Base-by-base conservation (phyloP, 1,284 basidiomycete genomes). In the Psilocybe mexicana region DNA sequence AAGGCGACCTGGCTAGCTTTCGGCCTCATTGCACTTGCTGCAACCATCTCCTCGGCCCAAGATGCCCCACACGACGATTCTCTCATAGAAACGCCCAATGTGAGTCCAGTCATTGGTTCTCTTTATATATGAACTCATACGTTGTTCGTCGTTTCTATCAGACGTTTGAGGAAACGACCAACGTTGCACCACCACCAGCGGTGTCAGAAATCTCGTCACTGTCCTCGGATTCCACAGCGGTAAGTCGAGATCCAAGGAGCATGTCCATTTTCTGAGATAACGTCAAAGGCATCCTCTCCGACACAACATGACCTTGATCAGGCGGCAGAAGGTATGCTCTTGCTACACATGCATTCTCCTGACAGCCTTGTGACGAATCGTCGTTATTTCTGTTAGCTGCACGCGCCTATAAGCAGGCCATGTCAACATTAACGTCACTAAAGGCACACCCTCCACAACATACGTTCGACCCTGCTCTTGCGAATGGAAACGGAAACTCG, bases 331-430 rank as follows among this genome's bases (percentile, higher is more conserved):
- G 82, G 82, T 84, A 53, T 49, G 67, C n/a, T 25, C 51, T 33
- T 59, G 23, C 57, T 52, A 23, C 25, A 24, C 40, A 43, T 43
- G 24, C 35, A 23, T 18, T 25, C 24, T 26, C 26, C 18, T 14
- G 30, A 30, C 38, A 25, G 46, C 52, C 8, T 8, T 33, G 4
- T 33, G 30, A 33, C 61, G 40, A 46, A 44, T 18, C 18, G 18
- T 18, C 18, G 18, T 18, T 18, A 18, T 28, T 36, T 48, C 18
- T 10, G 42, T 43, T 56, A 90, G 89, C 88, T 60, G 72, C 80
- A 25, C 82, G 86, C 61, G 88, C 88, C 8, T 90, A 88, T 72
- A 86, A 81, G 68, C 84, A 88, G 70, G 89, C 89, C 10, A 69
- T 88, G 59, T 70, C 80, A 6, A 88, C 87, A 2, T 76, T 91